A percentile compares a stretch with the other conserved stretches of the same genome.
These are phyloP conservation scores for Crithidia mellificae DNA, from an alignment of 208 protist species.

Conservation along the genomic window DNA sequence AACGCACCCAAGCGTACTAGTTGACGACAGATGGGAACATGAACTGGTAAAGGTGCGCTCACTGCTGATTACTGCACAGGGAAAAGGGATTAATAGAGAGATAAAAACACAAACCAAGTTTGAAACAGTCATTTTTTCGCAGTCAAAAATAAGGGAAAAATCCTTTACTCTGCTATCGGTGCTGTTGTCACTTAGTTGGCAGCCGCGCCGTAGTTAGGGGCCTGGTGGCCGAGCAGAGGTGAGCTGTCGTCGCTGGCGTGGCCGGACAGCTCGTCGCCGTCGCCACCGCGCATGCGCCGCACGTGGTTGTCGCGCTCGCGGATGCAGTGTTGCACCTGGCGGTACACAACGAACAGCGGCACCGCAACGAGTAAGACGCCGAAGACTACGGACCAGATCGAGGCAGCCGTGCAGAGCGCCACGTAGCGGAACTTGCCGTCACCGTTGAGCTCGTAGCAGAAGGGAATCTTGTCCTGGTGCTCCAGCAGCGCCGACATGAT, in stretches of 20 bases:
- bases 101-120: neutral
- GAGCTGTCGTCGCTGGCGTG: slow-evolving; percentile 13
- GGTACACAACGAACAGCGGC: slow-evolving; percentile 34
- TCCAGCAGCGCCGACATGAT: slow-evolving; percentile 72
- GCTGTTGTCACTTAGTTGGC: neutral
- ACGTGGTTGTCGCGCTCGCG: slow-evolving; percentile 3
- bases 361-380: slow-evolving; percentile 38
- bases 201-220: slow-evolving; percentile 32
- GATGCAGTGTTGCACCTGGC: slow-evolving; percentile 29
- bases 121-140: no score
- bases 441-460: slow-evolving; percentile 82
- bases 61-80: no score
- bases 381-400: slow-evolving; percentile 64
- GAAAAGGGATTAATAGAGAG: neutral
- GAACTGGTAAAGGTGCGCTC: no score
- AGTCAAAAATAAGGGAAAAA: no score
- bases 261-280: slow-evolving; percentile 1
- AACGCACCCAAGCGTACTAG: no score
- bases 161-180: no score
- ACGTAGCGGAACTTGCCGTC: slow-evolving; percentile 78
- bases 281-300: slow-evolving; percentile 4
- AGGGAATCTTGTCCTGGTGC: slow-evolving; percentile 79
- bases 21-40: no score
- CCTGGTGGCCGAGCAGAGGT: slow-evolving; percentile 20
- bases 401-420: slow-evolving; percentile 75